Evolutionary conservation across 192 early-diverging fungal species (phyloP), one percentile per base, ranked within the genome.

Genomic region (Coemansia pectinata): DNA sequence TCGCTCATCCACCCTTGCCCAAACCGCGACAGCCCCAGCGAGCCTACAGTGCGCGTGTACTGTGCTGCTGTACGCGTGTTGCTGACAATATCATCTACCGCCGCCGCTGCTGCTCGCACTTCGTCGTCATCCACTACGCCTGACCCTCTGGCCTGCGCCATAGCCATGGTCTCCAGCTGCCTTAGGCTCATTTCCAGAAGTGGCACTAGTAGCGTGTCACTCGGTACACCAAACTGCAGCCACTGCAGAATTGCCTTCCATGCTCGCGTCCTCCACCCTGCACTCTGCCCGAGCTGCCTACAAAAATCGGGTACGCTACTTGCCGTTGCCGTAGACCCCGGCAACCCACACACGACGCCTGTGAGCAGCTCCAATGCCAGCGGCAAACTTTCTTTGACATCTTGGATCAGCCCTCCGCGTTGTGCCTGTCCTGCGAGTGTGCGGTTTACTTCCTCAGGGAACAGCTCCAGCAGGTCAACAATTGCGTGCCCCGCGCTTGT

Each of bases 201-300:
- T 45, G 62, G 67, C 21, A 82, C 63, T 63, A 82, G 69, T 62
- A 71, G 44, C 25, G 52, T 42, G 62, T 74, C 79, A n/a, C 53
- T 64, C 0, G 71, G 17, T 17, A 82, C 44, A 0, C 79, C 79
- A 67, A 77, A 82, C 58, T 82, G 79, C 62, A 82, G 60, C 79
- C 79, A 82, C 44, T 82, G 74, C 58, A 70, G 33, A 11, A 82
- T 68, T 14, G 64, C 79, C 45, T 67, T 67, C 79, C 79, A 82
- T 17, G 71, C 79, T 17, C 79, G 79, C 40, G 65, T 68, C 34
- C 79, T 67, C 74, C 74, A 76, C 29, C 12, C 53, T 1, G 59
- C 45, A 19, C 62, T 39, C 53, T 61, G 71, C 1, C 70, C 79
- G 21, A 70, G 61, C 53, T 29, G 34, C 27, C 21, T 44, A 2